phyloP scores from a whole-genome alignment of 768 basidiomycete species.

The Mycena latifolia region DNA sequence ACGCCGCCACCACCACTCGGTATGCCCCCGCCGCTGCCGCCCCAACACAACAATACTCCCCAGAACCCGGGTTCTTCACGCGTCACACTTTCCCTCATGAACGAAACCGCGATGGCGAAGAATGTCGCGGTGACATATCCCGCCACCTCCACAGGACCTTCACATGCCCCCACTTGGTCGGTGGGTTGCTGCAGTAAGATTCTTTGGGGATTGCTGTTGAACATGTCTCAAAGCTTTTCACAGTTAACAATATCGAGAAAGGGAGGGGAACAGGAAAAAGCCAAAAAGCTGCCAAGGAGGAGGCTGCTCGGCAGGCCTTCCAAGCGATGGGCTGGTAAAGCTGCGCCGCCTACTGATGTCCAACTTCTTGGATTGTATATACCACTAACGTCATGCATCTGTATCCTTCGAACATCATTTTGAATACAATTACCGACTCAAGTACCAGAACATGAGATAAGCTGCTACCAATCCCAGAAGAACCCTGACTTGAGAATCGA shows the following conservation, averaged over 20 bases:
- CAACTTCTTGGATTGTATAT: constrained; percentile 5
- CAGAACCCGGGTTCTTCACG: constrained; percentile 63
- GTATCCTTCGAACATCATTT: background rate
- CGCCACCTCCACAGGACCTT: constrained; percentile 56
- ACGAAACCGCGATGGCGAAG: constrained; percentile 28
- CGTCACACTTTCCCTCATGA: constrained; percentile 55
- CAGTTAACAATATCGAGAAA: constrained; percentile 64
- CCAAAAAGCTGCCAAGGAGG: constrained; percentile 77
- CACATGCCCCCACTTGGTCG: constrained; percentile 70
- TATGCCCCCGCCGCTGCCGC: constrained; percentile 27
- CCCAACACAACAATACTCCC: constrained; percentile 6
- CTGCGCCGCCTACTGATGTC: background rate
- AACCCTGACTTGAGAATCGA: constrained; percentile 78
- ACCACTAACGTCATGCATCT: background rate
- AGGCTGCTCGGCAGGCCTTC: constrained; percentile 73
- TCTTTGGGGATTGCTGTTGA: background rate
- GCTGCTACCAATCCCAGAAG: constrained; percentile 67
- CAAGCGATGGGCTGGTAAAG: constrained; percentile 61
- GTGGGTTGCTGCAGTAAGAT: constrained; percentile 65
- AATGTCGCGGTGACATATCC: constrained; percentile 60
- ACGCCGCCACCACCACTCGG: constrained; percentile 20
- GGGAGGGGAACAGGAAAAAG: constrained; percentile 68
- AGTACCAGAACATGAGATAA: constrained; percentile 73
- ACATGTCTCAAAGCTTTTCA: background rate
- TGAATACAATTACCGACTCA: constrained; percentile 45